Conservation (phyloP, 352 stramenopile genomes). For the Globisporangium megalacanthum region DNA sequence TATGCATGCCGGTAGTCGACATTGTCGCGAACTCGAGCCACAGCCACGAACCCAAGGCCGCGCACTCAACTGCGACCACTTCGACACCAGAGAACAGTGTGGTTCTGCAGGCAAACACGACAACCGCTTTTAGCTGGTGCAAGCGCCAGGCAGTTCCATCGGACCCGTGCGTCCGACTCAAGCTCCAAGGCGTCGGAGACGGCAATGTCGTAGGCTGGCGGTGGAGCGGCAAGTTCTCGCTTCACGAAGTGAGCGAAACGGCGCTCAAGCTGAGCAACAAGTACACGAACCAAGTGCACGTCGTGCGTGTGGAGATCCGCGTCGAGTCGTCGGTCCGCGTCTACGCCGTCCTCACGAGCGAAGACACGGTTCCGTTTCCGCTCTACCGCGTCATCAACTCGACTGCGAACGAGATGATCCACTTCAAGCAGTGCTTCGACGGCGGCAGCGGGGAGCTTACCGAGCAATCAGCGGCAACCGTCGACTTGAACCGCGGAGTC, state of each 20-base stretch:
- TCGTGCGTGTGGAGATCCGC: conserved; percentile 74
- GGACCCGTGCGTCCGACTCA: conserved; percentile 62
- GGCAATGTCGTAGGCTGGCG: conserved; percentile 41
- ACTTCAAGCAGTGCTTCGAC: conserved; percentile 81
- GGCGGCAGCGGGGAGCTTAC: conserved; percentile 35
- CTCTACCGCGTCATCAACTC: conserved; percentile 83
- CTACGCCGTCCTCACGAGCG: conserved; percentile 66
- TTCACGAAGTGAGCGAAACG: conserved; percentile 81
- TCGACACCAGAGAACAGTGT: conserved; percentile 13
- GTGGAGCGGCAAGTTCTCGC: conserved; percentile 78
- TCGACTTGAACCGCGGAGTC: conserved; percentile 55
- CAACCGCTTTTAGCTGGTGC: conserved; percentile 67
- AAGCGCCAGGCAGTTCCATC: conserved; percentile 38
- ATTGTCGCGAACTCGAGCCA: conserved; percentile 16
- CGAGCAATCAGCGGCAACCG: conserved; percentile 30
- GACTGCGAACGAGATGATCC: conserved; percentile 53
- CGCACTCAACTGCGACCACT: conserved; percentile 6
- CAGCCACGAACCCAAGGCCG: not conserved
- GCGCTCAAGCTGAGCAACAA: conserved; percentile 84
- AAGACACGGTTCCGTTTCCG: conserved; percentile 55
- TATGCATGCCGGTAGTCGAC: conserved; percentile 44
- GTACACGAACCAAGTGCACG: conserved; percentile 69
- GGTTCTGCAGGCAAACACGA: conserved; percentile 24
- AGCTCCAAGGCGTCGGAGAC: conserved; percentile 27
- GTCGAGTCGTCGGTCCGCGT: conserved; percentile 67